phyloP scores from a whole-genome alignment of 495 filamentous ascomycete species.

The Hypoxylon subgilvum region DNA sequence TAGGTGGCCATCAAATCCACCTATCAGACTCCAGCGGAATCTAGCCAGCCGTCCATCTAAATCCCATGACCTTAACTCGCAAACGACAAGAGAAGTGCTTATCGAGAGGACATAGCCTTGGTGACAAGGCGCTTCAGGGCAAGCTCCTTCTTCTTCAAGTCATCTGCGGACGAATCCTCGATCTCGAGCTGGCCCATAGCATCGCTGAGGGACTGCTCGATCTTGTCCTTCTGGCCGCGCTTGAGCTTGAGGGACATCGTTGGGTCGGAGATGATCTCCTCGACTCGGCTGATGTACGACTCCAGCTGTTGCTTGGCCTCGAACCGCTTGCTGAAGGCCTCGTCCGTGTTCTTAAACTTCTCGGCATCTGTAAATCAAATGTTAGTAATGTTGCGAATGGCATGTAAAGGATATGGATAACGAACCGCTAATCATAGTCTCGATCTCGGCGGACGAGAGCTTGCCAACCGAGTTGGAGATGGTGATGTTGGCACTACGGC shows the following conservation, averaged over 20 bases:
- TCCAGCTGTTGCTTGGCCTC: slow-evolving; percentile 98
- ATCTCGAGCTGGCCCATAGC: slow-evolving; percentile 59
- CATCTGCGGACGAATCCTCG: slow-evolving; percentile 79
- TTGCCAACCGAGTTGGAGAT: slow-evolving; percentile 99
- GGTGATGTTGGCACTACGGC: slow-evolving; percentile 97
- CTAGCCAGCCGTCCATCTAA: slow-evolving; percentile 41
- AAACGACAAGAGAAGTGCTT: slow-evolving; percentile 49
- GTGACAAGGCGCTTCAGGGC: slow-evolving; percentile 97
- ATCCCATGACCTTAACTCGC: slow-evolving; percentile 43
- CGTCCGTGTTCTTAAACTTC: slow-evolving; percentile 98
- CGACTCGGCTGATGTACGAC: slow-evolving; percentile 97
- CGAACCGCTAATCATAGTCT: slow-evolving; percentile 92
- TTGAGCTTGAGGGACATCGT: slow-evolving; percentile 96
- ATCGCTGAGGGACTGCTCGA: slow-evolving; percentile 78
- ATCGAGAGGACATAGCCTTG: slow-evolving; percentile 92
- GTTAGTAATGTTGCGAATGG: slow-evolving; percentile 21
- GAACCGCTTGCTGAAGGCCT: slow-evolving; percentile 98
- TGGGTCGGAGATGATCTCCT: slow-evolving; percentile 97
- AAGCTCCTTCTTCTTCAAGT: slow-evolving; percentile 99
- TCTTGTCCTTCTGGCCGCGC: slow-evolving; percentile 99
- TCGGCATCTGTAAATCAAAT: slow-evolving; percentile 70
- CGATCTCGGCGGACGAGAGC: slow-evolving; percentile 91
- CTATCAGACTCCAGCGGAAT: slow-evolving; percentile 32
- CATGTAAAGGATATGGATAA: neutral
- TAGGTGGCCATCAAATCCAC: slow-evolving; percentile 30